Evolutionary conservation across 768 basidiomycete species (phyloP).

Genomic region (Fistulinella prunicolor): DNA sequence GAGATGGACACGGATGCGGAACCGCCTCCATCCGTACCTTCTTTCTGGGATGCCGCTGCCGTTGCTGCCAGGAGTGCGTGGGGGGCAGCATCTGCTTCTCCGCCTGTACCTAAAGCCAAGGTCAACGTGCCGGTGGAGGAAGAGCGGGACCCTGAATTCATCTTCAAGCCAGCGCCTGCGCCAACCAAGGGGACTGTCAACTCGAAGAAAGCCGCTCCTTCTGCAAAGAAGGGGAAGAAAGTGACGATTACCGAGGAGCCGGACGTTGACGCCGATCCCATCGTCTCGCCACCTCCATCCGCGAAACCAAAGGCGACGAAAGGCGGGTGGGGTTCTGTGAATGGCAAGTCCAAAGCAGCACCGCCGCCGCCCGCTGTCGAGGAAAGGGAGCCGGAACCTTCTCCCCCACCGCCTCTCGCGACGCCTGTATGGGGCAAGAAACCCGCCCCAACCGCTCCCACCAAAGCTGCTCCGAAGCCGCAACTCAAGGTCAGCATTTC

Average conservation of each 20-base stretch:
- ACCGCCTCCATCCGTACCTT: constrained; percentile 14
- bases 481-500: constrained; percentile 16
- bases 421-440: constrained; percentile 16
- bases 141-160: constrained; percentile 2
- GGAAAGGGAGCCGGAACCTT: constrained; percentile 15
- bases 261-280: constrained; percentile 25
- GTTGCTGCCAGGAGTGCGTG: constrained; percentile 10
- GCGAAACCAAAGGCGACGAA: constrained; percentile 13
- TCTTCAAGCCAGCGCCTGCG: background rate
- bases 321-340: constrained; percentile 20
- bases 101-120: constrained; percentile 6
- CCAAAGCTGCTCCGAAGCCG: constrained; percentile 9
- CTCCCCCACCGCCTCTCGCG: background rate
- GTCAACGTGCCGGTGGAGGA: constrained; percentile 5
- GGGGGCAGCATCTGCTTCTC: constrained; percentile 4
- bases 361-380: background rate
- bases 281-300: constrained; percentile 11
- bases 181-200: constrained; percentile 4
- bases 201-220: constrained; percentile 11
- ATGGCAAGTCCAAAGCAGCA: constrained; percentile 19
- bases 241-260: constrained; percentile 28
- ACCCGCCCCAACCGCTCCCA: background rate
- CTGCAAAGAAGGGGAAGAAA: constrained; percentile 22
- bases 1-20: constrained; percentile 20
- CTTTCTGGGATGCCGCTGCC: constrained; percentile 18